Percentiles rank a stretch among this genome's conserved stretches.
Evolutionary conservation across 352 stramenopile genomes (phyloP).

Genomic region (Salisapilia sapeloensis): DNA sequence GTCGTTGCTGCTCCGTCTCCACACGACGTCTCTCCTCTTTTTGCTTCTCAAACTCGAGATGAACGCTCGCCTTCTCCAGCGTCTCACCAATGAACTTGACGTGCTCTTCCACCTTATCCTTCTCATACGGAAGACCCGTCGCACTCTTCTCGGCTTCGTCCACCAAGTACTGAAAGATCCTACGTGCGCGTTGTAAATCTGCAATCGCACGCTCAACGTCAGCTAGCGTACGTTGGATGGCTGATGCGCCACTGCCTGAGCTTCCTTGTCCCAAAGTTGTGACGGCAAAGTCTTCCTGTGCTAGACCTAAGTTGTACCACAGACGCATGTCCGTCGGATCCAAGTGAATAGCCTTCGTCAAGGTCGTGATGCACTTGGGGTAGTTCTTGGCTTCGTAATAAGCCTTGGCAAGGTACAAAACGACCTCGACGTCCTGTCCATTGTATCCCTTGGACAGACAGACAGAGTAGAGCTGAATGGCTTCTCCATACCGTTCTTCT

Average conservation of each 20-base stretch:
- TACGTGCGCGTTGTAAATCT: constrained; percentile 66
- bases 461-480: constrained; percentile 92
- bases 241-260: constrained; percentile 17
- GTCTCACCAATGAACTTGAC: constrained; percentile 79
- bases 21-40: constrained; percentile 70
- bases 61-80: constrained; percentile 72
- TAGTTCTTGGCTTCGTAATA: constrained; percentile 84
- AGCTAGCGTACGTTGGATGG: constrained; percentile 62
- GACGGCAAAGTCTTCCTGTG: constrained; percentile 78
- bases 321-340: constrained; percentile 59
- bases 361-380: constrained; percentile 69
- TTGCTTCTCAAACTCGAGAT: constrained; percentile 81
- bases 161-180: constrained; percentile 71
- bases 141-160: constrained; percentile 38
- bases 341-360: constrained; percentile 67
- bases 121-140: constrained; percentile 49
- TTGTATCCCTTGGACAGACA: constrained; percentile 83
- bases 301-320: constrained; percentile 77
- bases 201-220: constrained; percentile 80
- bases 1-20: constrained; percentile 67
- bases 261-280: constrained; percentile 50
- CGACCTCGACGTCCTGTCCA: constrained; percentile 62
- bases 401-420: constrained; percentile 75
- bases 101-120: constrained; percentile 77
- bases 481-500: constrained; percentile 91